These are phyloP conservation scores for Apiospora malaysiana DNA, from an alignment of 2,329 filamentous ascomycete species.

Conservation along the genomic window DNA sequence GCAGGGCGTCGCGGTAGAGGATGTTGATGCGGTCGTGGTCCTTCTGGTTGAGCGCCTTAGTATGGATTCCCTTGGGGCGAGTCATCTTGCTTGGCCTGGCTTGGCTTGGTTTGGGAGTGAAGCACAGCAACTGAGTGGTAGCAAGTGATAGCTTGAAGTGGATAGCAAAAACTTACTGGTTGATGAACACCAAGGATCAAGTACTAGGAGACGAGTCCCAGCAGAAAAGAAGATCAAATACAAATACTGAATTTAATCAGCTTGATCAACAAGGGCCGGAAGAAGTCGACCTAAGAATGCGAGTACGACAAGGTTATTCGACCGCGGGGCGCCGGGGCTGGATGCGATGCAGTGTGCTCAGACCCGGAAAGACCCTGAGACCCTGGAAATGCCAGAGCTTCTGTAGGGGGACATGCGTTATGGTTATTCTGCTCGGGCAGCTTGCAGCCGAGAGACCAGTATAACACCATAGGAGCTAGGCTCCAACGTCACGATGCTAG, in stretches of 20 bases:
- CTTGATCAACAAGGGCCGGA: neutral
- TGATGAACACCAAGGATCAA: neutral
- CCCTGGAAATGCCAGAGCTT: neutral
- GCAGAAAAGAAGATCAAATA: neutral
- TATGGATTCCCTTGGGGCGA: constrained; percentile 34
- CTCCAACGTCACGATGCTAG: neutral
- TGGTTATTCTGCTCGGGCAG: neutral
- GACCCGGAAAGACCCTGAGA: neutral
- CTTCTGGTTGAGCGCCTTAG: constrained; percentile 37
- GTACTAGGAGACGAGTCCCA: neutral
- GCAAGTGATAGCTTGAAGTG: too few relatives aligned
- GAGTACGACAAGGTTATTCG: constrained; percentile 3
- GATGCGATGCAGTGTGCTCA: neutral
- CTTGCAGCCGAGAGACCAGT: neutral
- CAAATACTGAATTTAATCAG: neutral
- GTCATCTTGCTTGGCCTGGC: constrained; percentile 20
- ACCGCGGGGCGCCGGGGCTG: neutral
- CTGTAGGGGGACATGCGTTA: neutral
- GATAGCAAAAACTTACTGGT: neutral
- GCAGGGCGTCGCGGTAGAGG: constrained; percentile 36
- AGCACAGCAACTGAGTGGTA: constrained; percentile 16
- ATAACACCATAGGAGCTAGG: neutral
- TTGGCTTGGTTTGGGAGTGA: constrained; percentile 7
- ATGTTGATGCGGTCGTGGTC: constrained; percentile 38
- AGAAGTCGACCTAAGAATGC: neutral